Evolutionary conservation across 2,329 filamentous ascomycete species (phyloP).

Genomic region (Claviceps sp.): DNA sequence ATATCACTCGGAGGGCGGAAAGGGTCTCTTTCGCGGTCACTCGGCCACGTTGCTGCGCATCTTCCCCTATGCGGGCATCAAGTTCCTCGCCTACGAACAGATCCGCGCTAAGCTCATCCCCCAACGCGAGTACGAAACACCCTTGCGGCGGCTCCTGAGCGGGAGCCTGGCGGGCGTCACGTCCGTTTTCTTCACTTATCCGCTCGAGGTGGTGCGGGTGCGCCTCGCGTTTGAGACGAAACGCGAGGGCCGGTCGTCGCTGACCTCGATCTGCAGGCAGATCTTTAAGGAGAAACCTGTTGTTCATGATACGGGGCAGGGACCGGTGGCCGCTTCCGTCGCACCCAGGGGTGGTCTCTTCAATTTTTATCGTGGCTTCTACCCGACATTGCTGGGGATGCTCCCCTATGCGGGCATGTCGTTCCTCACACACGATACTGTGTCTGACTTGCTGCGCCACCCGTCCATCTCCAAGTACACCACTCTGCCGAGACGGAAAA

Average conservation of each 20-base stretch:
- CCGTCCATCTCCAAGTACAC: constrained; percentile 58
- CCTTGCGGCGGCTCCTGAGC: constrained; percentile 58
- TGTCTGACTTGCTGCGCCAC: constrained; percentile 68
- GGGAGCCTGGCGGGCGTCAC: constrained; percentile 72
- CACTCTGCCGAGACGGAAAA: constrained; percentile 50
- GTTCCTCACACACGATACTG: constrained; percentile 87
- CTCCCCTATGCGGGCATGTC: constrained; percentile 91
- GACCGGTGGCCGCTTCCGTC: constrained; percentile 27
- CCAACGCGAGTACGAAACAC: constrained; percentile 61
- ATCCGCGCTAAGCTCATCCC: constrained; percentile 70
- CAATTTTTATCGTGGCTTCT: constrained; percentile 95
- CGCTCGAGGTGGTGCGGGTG: constrained; percentile 83
- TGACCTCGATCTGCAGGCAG: constrained; percentile 64
- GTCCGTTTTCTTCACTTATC: constrained; percentile 93
- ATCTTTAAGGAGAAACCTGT: constrained; percentile 69
- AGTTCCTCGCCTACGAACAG: constrained; percentile 96
- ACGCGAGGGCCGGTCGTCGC: constrained; percentile 51
- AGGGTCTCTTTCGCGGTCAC: constrained; percentile 82
- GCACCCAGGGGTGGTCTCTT: constrained; percentile 53
- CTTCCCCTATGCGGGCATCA: constrained; percentile 95
- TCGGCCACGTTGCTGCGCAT: constrained; percentile 88
- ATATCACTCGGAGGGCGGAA: constrained; percentile 55
- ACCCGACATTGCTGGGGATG: constrained; percentile 85
- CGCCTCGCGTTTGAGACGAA: constrained; percentile 92
- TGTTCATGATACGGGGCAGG: constrained; percentile 7